Conservation (phyloP, 1,284 basidiomycete genomes). For the Coniophora puteana region DNA sequence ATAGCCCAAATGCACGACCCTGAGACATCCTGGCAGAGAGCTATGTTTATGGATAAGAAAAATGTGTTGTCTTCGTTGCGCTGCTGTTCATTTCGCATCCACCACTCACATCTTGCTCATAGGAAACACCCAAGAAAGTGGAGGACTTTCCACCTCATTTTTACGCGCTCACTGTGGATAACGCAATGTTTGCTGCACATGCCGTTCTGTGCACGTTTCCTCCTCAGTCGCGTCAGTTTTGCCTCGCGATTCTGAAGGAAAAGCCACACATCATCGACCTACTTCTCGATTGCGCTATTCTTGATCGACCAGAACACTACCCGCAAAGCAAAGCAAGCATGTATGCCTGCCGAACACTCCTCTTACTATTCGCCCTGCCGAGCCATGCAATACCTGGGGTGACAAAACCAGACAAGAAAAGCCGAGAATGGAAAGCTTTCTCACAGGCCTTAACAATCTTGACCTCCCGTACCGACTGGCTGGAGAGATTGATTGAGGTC, state of each 20-base stretch:
- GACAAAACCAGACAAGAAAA: background rate
- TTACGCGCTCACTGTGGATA: slow-evolving; percentile 24
- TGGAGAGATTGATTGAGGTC: slow-evolving; percentile 1
- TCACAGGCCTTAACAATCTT: background rate
- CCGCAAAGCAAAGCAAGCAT: slow-evolving; percentile 17
- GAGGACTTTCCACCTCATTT: slow-evolving; percentile 7
- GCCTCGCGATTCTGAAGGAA: slow-evolving; percentile 16
- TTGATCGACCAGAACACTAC: slow-evolving; percentile 19
- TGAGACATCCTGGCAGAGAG: slow-evolving; percentile 21
- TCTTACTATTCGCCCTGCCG: slow-evolving; percentile 6
- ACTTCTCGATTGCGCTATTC: slow-evolving; percentile 16
- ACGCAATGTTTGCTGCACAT: slow-evolving; percentile 18
- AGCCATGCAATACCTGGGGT: slow-evolving; percentile 13
- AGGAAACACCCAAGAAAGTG: background rate
- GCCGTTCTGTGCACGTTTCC: slow-evolving; percentile 17
- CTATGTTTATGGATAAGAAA: slow-evolving; percentile 14
- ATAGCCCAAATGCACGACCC: slow-evolving; percentile 13
- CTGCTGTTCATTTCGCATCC: background rate
- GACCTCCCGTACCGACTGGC: background rate
- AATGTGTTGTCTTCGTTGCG: too few relatives aligned
- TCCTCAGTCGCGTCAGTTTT: slow-evolving; percentile 18
- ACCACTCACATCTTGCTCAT: background rate
- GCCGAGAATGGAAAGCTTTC: slow-evolving; percentile 3
- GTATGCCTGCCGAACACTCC: slow-evolving; percentile 12
- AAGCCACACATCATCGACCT: slow-evolving; percentile 20